A percentile compares a stretch with the other conserved stretches of the same genome.
These are phyloP conservation scores for Epichloe sp. DNA, from an alignment of 2,329 filamentous ascomycete species.

Conservation along the genomic window DNA sequence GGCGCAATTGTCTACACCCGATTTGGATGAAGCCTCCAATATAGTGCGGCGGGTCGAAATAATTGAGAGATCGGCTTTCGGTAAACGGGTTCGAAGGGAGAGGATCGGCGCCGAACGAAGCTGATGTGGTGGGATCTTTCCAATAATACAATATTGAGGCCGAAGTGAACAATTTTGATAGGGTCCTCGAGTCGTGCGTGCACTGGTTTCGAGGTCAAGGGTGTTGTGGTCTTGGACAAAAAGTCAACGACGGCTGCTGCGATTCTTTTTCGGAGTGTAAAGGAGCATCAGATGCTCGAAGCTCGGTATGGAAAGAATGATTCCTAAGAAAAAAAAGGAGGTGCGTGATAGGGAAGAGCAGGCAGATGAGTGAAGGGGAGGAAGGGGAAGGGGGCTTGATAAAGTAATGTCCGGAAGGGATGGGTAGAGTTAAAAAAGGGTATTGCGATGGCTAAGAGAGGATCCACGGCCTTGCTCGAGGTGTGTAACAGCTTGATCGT, in stretches of 20 bases:
- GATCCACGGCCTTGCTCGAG: constrained; percentile 4
- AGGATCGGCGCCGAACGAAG: background rate
- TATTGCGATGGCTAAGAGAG: constrained; percentile 1
- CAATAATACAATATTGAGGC: background rate
- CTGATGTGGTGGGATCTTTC: background rate
- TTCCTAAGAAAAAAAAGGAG: background rate
- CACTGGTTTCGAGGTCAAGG: background rate
- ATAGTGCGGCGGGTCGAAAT: background rate
- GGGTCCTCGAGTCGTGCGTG: background rate
- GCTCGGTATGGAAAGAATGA: too few relatives aligned
- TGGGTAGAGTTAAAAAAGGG: constrained; percentile 4
- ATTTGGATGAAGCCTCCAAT: background rate
- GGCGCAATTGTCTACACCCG: background rate
- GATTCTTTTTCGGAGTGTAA: background rate
- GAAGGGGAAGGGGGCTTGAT: constrained; percentile 5
- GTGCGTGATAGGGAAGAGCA: background rate
- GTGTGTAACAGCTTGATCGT: constrained; percentile 5
- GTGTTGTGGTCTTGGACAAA: background rate
- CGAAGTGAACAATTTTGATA: background rate
- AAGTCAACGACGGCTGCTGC: background rate
- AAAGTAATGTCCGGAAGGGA: constrained; percentile 4
- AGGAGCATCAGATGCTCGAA: too few relatives aligned
- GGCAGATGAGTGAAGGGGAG: background rate
- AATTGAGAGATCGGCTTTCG: background rate
- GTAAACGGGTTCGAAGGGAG: background rate